Evolutionary conservation across 2,329 filamentous ascomycete genomes (phyloP), one percentile per base, ranked within the genome.

Genomic region (Diaporthe caulivora): DNA sequence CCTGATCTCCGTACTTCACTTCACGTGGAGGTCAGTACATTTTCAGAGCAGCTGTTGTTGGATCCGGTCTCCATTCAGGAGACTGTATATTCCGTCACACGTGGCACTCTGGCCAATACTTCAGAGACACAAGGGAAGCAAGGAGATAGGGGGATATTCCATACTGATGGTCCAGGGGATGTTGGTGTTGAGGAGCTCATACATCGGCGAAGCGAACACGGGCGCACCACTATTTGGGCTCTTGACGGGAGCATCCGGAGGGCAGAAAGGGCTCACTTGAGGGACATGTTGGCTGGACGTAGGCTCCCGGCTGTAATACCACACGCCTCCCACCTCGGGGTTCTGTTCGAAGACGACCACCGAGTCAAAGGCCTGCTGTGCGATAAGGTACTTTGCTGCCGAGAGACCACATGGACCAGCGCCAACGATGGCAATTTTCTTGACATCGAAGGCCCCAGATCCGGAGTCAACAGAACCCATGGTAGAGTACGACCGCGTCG

Each of bases 331-430:
- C 9, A 93, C 89, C 62, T 90, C 87, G 57, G 87, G 85, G 76
- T 95, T 92, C 82, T 98, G 94, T 82, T 98, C 97, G 79, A 93
- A 97, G 51, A 98, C 83, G 74, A 92, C 89, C 74, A 98, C 92
- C 40, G 86, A 88, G 17, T 91, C 84, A 79, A 97, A 97, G 1
- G 81, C 76, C 49, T 86, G 79, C 87, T 92, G 95, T 0, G 93
- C 94, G 15, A 89, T 81, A 24, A 98, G 87, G 79, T 95, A 95
- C 87, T 95, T 97, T 70, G 94, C 94, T 31, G 93, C 91, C 34
- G 92, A 90, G 5, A 98, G 86, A 6, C 96, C 95, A 75, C 90
- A 90, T 0, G 95, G 94, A 0, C 95, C 95, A 13, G 93, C 95
- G 29, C 95, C 95, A 76, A 98, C 91, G 74, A 98, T 87, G 77